phyloP scores from a whole-genome alignment of 2,329 filamentous ascomycete species.

The Clonostachys chloroleuca region DNA sequence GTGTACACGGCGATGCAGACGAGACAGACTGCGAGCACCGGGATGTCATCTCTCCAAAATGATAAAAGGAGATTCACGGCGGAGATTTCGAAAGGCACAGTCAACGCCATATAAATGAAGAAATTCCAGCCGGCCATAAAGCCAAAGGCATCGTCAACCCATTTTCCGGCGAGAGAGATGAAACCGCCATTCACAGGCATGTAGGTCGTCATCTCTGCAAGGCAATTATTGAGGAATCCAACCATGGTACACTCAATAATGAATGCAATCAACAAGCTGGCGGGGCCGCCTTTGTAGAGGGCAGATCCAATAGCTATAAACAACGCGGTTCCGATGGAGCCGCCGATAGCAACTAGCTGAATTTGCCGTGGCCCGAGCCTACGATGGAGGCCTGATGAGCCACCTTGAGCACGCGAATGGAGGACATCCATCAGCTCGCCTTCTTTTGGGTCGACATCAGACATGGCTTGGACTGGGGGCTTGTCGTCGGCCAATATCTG shows the following conservation, averaged over 20 bases:
- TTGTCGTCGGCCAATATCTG: too few species aligned
- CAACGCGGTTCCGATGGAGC: constrained; percentile 38
- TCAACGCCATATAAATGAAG: constrained; percentile 37
- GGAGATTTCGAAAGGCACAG: constrained; percentile 44
- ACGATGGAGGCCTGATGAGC: too few species aligned
- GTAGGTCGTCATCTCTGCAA: constrained; percentile 43
- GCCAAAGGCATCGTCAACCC: constrained; percentile 41
- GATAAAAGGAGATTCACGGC: constrained; percentile 41
- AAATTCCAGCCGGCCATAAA: constrained; percentile 43
- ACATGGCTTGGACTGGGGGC: too few species aligned
- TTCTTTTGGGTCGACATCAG: too few species aligned
- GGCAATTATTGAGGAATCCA: constrained; percentile 18
- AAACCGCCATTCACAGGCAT: constrained; percentile 39
- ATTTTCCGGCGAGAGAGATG: constrained; percentile 37
- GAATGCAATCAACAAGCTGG: constrained; percentile 22
- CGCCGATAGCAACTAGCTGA: constrained; percentile 48
- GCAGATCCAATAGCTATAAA: constrained; percentile 17
- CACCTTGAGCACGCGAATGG: too few species aligned
- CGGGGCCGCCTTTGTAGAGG: constrained; percentile 24
- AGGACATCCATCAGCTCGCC: too few species aligned
- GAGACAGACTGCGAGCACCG: constrained; percentile 34
- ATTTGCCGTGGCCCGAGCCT: constrained; percentile 20
- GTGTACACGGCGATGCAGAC: constrained; percentile 33
- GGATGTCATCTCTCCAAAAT: constrained; percentile 30
- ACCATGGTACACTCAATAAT: constrained; percentile 13